Percentiles rank a stretch among this genome's conserved stretches.
Conservation (phyloP, 2,329 filamentous ascomycete species). For the Penicillium sp. region DNA sequence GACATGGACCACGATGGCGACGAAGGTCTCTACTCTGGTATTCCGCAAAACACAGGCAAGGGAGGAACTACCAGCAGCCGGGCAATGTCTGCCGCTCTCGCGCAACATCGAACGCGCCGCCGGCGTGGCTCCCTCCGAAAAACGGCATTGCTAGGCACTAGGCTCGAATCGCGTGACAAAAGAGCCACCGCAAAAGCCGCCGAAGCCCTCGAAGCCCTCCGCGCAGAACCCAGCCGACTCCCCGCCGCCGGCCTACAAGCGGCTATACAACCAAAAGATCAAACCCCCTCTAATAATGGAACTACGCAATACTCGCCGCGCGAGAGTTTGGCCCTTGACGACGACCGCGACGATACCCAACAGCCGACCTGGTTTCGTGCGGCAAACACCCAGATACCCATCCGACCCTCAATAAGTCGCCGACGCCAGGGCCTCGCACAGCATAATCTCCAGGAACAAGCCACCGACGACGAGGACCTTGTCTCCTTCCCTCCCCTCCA, state of each 20-base stretch:
- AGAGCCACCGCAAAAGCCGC: constrained; percentile 22
- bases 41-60: constrained; percentile 19
- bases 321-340: constrained; percentile 16
- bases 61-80: constrained; percentile 40
- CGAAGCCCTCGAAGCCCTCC: constrained; percentile 21
- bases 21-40: constrained; percentile 31
- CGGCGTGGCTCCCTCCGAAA: constrained; percentile 85
- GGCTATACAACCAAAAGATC: constrained; percentile 4
- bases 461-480: constrained; percentile 80
- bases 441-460: constrained; percentile 65
- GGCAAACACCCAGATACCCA: constrained; percentile 16
- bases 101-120: constrained; percentile 60
- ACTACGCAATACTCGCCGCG: constrained; percentile 5
- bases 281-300: constrained; percentile 9
- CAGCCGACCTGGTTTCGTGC: constrained; percentile 22
- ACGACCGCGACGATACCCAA: constrained; percentile 7
- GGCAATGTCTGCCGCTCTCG: constrained; percentile 52
- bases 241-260: constrained; percentile 8
- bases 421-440: constrained; percentile 47
- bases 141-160: constrained; percentile 72
- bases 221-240: constrained; percentile 11
- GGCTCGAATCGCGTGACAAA: constrained; percentile 39
- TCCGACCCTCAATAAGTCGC: constrained; percentile 29
- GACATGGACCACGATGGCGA: constrained; percentile 28
- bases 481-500: constrained; percentile 61